Evolutionary conservation across 306 rosid species (phyloP).

Genomic region (Abrus precatorius): DNA sequence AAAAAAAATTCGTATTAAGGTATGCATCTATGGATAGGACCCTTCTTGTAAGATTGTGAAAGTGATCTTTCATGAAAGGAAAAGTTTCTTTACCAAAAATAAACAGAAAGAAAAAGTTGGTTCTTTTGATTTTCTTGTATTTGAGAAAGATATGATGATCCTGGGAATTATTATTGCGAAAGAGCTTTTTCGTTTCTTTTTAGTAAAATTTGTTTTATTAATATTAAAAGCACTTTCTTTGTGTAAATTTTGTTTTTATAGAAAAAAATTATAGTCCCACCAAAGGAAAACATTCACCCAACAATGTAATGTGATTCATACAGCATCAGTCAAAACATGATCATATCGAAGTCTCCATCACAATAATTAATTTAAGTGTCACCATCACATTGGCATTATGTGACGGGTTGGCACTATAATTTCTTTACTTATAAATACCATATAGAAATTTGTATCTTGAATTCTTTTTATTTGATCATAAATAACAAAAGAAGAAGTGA

Average conservation of each 20-base stretch:
- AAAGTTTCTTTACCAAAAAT: constrained; percentile 12
- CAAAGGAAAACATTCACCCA: constrained; percentile 40
- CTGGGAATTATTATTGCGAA: constrained; percentile 36
- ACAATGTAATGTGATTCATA: constrained; percentile 2
- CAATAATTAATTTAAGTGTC: neutral
- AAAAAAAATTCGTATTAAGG: neutral
- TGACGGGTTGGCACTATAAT: neutral
- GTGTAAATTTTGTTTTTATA: neutral
- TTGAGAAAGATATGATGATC: constrained; percentile 47
- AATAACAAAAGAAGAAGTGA: neutral
- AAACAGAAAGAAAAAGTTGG: constrained; percentile 47
- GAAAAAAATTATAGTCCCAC: constrained; percentile 38
- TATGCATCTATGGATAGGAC: constrained; percentile 49
- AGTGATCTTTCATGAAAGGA: constrained; percentile 45
- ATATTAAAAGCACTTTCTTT: no score
- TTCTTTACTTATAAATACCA: neutral
- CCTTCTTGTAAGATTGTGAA: constrained; percentile 58
- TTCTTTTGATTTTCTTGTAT: constrained; percentile 43
- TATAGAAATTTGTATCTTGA: neutral
- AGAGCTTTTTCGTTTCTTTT: neutral
- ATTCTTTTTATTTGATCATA: neutral
- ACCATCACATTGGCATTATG: neutral
- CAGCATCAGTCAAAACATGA: constrained; percentile 21
- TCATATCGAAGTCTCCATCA: constrained; percentile 29
- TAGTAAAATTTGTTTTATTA: neutral